phyloP scores from a whole-genome alignment of 495 filamentous ascomycete species.

The Copromyces sp. region DNA sequence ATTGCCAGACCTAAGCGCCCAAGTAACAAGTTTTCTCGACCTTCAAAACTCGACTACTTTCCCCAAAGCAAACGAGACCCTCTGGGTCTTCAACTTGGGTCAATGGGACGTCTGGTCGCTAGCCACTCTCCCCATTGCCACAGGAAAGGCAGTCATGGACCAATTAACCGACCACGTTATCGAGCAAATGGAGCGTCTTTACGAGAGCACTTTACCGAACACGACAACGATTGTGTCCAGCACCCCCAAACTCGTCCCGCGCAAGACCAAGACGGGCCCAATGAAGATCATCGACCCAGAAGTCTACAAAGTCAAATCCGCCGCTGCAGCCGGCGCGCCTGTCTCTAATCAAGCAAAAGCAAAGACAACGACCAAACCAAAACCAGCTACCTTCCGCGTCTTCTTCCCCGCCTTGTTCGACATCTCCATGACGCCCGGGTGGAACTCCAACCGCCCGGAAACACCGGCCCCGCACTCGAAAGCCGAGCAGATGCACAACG shows the following conservation, averaged over 20 bases:
- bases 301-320: background rate
- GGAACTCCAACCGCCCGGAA: conserved; percentile 15
- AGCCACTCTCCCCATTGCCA: conserved; percentile 26
- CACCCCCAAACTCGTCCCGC: background rate
- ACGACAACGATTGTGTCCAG: conserved; percentile 15
- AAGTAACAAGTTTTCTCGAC: conserved; percentile 31
- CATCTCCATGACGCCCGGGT: conserved; percentile 34
- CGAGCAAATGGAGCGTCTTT: conserved; percentile 32
- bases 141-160: conserved; percentile 20
- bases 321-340: background rate
- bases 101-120: conserved; percentile 41
- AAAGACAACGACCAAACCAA: background rate
- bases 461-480: conserved; percentile 19
- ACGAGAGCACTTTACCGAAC: conserved; percentile 20
- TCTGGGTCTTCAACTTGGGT: conserved; percentile 38
- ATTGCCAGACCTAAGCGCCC: conserved; percentile 30
- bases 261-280: conserved; percentile 6
- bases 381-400: conserved; percentile 23
- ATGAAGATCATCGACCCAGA: conserved; percentile 1
- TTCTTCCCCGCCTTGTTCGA: conserved; percentile 36
- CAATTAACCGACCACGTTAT: conserved; percentile 24
- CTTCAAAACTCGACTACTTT: conserved; percentile 10
- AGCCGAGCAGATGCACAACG: conserved; percentile 28
- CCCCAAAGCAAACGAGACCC: conserved; percentile 22
- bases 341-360: background rate